Conservation (phyloP, 2,329 filamentous ascomycete species). For the Fusarium transvaalense region DNA sequence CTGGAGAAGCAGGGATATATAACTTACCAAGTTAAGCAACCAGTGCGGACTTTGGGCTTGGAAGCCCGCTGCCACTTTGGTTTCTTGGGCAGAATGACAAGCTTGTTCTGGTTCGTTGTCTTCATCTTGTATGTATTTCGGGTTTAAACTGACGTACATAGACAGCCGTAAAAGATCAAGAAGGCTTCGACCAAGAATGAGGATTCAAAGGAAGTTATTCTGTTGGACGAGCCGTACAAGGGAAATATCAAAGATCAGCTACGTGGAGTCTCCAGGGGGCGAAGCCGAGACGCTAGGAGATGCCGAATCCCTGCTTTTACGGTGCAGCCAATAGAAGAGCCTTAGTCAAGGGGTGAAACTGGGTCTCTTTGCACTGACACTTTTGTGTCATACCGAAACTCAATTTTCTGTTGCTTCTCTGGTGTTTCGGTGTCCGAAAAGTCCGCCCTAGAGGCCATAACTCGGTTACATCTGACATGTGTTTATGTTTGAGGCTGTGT, state of each 20-base stretch:
- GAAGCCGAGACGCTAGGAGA: slow-evolving; percentile 7
- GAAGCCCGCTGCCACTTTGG: slow-evolving; percentile 34
- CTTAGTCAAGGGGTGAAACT: background rate
- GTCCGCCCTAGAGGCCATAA: background rate
- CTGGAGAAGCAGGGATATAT: background rate
- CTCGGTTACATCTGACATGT: background rate
- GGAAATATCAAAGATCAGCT: slow-evolving; percentile 5
- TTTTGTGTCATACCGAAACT: slow-evolving; percentile 10
- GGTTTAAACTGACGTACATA: background rate
- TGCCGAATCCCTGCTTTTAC: slow-evolving; percentile 6
- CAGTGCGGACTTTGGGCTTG: slow-evolving; percentile 37
- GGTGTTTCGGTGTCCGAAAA: background rate
- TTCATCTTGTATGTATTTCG: background rate
- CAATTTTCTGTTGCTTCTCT: background rate
- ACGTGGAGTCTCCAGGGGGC: slow-evolving; percentile 9
- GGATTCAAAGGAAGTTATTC: slow-evolving; percentile 13
- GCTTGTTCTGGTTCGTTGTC: background rate
- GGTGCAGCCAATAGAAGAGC: background rate
- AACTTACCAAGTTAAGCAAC: slow-evolving; percentile 42
- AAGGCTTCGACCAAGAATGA: background rate
- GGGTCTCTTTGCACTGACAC: background rate
- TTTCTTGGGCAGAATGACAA: slow-evolving; percentile 18
- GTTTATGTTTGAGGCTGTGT: slow-evolving; percentile 3
- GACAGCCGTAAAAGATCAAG: background rate
- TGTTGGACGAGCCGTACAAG: slow-evolving; percentile 18